A percentile compares a stretch with the other conserved stretches of the same genome.
These are phyloP conservation scores for Daedalea quercina DNA, from an alignment of 768 basidiomycete genomes.

Conservation along the genomic window DNA sequence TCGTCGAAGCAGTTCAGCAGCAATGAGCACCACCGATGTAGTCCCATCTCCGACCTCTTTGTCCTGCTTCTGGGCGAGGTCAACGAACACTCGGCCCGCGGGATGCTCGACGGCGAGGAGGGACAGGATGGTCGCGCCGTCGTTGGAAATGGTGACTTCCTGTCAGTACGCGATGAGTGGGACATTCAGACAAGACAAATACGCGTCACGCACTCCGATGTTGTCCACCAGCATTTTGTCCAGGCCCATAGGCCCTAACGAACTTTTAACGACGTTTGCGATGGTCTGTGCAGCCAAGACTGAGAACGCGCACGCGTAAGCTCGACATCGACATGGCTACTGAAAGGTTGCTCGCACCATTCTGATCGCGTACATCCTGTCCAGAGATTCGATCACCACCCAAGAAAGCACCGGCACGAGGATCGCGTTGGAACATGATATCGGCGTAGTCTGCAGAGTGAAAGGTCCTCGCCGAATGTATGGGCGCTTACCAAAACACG, in stretches of 20 bases:
- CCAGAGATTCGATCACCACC: constrained; percentile 93
- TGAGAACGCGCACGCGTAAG: constrained; percentile 24
- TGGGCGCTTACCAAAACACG: neutral
- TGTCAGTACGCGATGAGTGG: constrained; percentile 23
- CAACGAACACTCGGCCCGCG: constrained; percentile 94
- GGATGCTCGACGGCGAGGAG: constrained; percentile 94
- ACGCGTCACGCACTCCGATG: constrained; percentile 65
- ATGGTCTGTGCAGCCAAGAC: constrained; percentile 95
- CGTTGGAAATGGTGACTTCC: constrained; percentile 99
- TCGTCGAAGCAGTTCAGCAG: constrained; percentile 91
- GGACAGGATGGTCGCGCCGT: constrained; percentile 97
- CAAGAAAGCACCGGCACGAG: constrained; percentile 84
- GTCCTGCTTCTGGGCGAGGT: constrained; percentile 98
- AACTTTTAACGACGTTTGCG: constrained; percentile 96
- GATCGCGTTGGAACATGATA: constrained; percentile 85
- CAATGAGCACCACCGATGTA: constrained; percentile 96
- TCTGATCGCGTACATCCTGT: constrained; percentile 94
- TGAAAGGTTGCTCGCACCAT: constrained; percentile 49
- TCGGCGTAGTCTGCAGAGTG: neutral
- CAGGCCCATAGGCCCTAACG: constrained; percentile 88
- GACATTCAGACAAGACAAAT: too few relatives aligned
- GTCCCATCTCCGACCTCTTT: constrained; percentile 99
- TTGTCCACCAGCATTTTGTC: constrained; percentile 99
- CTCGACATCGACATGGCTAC: neutral
- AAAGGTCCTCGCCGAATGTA: neutral